A percentile compares a stretch with the other conserved stretches of the same genome.
Evolutionary conservation across 768 basidiomycete genomes (phyloP).

Genomic region (Boletus reticulatus): DNA sequence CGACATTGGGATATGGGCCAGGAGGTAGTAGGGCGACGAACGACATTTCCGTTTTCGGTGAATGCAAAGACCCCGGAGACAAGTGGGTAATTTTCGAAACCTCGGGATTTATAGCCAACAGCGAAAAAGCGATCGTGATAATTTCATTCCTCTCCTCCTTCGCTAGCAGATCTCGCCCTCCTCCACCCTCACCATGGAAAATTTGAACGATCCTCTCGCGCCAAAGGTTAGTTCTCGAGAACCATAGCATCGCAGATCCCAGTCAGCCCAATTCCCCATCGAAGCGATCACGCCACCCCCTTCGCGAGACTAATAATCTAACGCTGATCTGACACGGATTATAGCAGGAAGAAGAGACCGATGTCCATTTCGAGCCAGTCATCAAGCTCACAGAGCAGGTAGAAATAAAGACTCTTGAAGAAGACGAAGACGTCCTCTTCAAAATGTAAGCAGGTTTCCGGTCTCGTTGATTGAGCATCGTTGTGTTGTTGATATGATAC

Average conservation of each 20-base stretch:
- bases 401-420: constrained; percentile 92
- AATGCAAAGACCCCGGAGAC: constrained; percentile 27
- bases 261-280: constrained; percentile 14
- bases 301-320: constrained; percentile 19
- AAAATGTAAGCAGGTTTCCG: constrained; percentile 72
- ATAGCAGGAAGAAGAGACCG: constrained; percentile 68
- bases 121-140: constrained; percentile 25
- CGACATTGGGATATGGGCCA: constrained; percentile 29
- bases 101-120: constrained; percentile 12
- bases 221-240: constrained; percentile 56
- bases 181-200: constrained; percentile 46
- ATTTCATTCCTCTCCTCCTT: constrained; percentile 18
- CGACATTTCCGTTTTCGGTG: constrained; percentile 10
- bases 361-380: constrained; percentile 94
- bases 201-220: constrained; percentile 60
- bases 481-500: constrained; percentile 5
- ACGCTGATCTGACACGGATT: constrained; percentile 27
- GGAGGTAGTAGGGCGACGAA: not conserved
- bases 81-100: not conserved
- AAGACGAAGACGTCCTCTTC: constrained; percentile 90
- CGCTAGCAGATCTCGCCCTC: constrained; percentile 10
- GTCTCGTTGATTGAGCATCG: not conserved
- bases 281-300: constrained; percentile 28
- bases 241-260: not conserved
- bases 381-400: constrained; percentile 96